Conservation (phyloP, 768 basidiomycete genomes). For the Tephrocybe rancida region DNA sequence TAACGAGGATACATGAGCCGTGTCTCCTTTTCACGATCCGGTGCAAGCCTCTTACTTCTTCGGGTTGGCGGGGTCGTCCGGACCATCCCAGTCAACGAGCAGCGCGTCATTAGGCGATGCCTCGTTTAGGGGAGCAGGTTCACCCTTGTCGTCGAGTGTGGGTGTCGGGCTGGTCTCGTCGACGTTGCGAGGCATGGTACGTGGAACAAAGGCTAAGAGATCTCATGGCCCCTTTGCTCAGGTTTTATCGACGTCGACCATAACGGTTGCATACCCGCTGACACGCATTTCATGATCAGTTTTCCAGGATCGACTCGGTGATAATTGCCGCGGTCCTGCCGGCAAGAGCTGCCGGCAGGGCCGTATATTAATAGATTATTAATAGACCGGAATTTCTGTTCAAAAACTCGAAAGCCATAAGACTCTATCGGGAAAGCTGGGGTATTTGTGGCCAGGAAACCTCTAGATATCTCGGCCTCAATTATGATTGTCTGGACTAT, state of each 20-base stretch:
- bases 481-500: no score
- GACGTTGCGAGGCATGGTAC: slow-evolving; percentile 5
- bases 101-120: slow-evolving; percentile 14
- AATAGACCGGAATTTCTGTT: no score
- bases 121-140: background rate
- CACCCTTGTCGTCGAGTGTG: background rate
- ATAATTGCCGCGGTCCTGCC: no score
- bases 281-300: no score
- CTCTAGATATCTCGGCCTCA: no score
- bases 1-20: slow-evolving; percentile 17
- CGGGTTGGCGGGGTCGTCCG: slow-evolving; percentile 59
- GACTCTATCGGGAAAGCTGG: no score
- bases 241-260: background rate
- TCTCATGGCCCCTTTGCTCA: background rate
- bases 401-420: no score
- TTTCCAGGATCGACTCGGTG: no score
- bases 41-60: slow-evolving; percentile 45
- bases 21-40: background rate
- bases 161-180: slow-evolving; percentile 1
- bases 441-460: no score
- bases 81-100: slow-evolving; percentile 67
- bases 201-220: background rate
- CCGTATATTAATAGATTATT: no score
- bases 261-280: background rate
- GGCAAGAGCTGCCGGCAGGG: no score